Evolutionary conservation across 805 yeast species (phyloP).

Genomic region (Blastobotrys mokoenaii): DNA sequence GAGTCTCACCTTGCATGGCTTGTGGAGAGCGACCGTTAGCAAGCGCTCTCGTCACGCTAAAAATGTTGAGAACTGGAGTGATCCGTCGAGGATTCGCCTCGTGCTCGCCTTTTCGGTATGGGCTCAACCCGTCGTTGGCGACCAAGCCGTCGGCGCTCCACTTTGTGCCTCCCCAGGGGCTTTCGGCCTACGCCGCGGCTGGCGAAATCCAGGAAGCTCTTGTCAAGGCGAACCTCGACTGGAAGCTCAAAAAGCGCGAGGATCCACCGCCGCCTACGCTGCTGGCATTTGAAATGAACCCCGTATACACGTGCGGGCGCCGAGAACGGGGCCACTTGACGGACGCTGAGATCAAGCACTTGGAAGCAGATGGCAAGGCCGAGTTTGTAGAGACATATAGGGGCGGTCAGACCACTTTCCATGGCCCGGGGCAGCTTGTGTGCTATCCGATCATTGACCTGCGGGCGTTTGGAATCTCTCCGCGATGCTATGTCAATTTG

Average conservation of each 20-base stretch:
- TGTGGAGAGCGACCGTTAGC: neutral
- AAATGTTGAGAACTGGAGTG: neutral
- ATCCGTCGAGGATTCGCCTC: neutral
- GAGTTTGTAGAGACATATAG: slow-evolving; percentile 69
- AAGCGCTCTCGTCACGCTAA: neutral
- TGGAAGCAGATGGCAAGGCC: slow-evolving; percentile 31
- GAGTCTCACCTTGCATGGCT: too few species aligned
- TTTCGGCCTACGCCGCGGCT: slow-evolving; percentile 17
- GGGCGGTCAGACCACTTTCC: slow-evolving; percentile 96
- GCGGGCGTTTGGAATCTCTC: slow-evolving; percentile 47
- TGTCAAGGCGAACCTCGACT: slow-evolving; percentile 18
- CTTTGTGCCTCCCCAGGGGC: slow-evolving; percentile 1
- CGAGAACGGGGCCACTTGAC: slow-evolving; percentile 53
- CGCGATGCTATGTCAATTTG: slow-evolving; percentile 58
- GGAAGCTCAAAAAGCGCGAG: slow-evolving; percentile 9
- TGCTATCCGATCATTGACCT: slow-evolving; percentile 74
- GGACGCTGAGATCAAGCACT: slow-evolving; percentile 21
- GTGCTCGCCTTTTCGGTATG: neutral
- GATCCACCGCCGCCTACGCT: slow-evolving; percentile 50
- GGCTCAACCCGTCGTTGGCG: slow-evolving; percentile 1
- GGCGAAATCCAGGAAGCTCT: slow-evolving; percentile 13
- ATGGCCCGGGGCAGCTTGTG: slow-evolving; percentile 92
- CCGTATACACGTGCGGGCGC: slow-evolving; percentile 88
- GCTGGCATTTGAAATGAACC: slow-evolving; percentile 75
- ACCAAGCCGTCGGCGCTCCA: slow-evolving; percentile 6